These are phyloP conservation scores for Daldinia caldariorum DNA, from an alignment of 495 filamentous ascomycete species.

Conservation along the genomic window DNA sequence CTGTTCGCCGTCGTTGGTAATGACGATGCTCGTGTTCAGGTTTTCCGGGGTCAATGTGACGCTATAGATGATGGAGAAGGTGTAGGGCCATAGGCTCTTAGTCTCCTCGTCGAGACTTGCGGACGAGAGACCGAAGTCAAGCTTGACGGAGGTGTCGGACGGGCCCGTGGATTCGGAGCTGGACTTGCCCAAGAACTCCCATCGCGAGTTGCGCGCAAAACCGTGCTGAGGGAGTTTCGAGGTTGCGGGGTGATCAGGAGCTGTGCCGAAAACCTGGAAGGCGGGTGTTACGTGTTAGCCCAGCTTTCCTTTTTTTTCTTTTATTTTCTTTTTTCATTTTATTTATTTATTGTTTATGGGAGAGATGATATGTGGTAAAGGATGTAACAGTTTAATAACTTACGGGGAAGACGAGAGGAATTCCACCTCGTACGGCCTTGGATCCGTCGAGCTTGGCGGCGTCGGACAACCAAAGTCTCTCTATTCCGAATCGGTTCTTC, in stretches of 20 bases:
- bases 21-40: slow-evolving; percentile 83
- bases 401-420: slow-evolving; percentile 96
- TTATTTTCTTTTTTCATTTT: too few relatives aligned
- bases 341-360: too few relatives aligned
- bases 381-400: slow-evolving; percentile 36
- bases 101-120: slow-evolving; percentile 71
- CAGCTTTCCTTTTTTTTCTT: too few relatives aligned
- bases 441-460: slow-evolving; percentile 71
- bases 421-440: slow-evolving; percentile 75
- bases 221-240: slow-evolving; percentile 88
- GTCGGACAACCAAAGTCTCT: slow-evolving; percentile 89
- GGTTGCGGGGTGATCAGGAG: slow-evolving; percentile 75
- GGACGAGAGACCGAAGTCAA: slow-evolving; percentile 91
- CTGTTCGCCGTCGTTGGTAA: slow-evolving; percentile 83
- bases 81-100: slow-evolving; percentile 76
- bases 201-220: slow-evolving; percentile 87
- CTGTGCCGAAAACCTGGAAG: slow-evolving; percentile 85
- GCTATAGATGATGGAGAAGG: slow-evolving; percentile 90
- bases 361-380: background rate
- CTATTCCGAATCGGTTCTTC: slow-evolving; percentile 80
- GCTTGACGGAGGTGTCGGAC: slow-evolving; percentile 76
- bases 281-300: slow-evolving; percentile 5
- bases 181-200: slow-evolving; percentile 79
- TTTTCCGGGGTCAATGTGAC: slow-evolving; percentile 80
- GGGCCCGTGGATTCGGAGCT: slow-evolving; percentile 63